Percentiles rank a stretch among this genome's conserved stretches.
phyloP scores from a whole-genome alignment of 768 basidiomycete species.

The Leccinum subtestaceum region DNA sequence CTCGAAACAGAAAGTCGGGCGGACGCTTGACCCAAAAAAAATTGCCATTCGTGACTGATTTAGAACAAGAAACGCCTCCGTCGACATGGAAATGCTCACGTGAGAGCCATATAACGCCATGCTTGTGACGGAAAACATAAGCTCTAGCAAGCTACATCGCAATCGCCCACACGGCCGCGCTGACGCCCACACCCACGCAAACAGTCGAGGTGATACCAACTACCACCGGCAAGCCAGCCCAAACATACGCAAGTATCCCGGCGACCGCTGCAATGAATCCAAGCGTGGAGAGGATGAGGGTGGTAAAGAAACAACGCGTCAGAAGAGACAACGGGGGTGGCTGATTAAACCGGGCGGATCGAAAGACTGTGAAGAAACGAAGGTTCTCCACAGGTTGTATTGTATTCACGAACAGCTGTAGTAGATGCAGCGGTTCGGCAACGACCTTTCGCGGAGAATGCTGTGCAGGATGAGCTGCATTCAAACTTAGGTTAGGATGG shows the following conservation, averaged over 20 bases:
- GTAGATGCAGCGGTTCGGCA: constrained; percentile 14
- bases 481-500: background rate
- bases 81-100: background rate
- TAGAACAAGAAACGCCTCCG: background rate
- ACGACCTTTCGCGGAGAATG: constrained; percentile 13
- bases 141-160: constrained; percentile 12
- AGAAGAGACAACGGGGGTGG: constrained; percentile 21
- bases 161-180: constrained; percentile 27
- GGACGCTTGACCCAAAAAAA: background rate
- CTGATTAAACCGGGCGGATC: background rate
- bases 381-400: background rate
- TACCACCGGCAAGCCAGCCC: constrained; percentile 20
- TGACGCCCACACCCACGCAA: constrained; percentile 23
- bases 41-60: background rate
- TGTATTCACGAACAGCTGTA: background rate
- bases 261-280: constrained; percentile 27
- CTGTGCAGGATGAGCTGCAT: constrained; percentile 9
- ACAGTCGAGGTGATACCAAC: constrained; percentile 30
- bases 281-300: constrained; percentile 19
- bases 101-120: background rate
- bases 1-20: too few species aligned
- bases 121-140: background rate
- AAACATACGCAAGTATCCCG: constrained; percentile 28
- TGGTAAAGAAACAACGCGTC: constrained; percentile 26
- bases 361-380: background rate